Base-by-base conservation (phyloP, 2,329 filamentous ascomycete species). In the Drechmeria coniospora region DNA sequence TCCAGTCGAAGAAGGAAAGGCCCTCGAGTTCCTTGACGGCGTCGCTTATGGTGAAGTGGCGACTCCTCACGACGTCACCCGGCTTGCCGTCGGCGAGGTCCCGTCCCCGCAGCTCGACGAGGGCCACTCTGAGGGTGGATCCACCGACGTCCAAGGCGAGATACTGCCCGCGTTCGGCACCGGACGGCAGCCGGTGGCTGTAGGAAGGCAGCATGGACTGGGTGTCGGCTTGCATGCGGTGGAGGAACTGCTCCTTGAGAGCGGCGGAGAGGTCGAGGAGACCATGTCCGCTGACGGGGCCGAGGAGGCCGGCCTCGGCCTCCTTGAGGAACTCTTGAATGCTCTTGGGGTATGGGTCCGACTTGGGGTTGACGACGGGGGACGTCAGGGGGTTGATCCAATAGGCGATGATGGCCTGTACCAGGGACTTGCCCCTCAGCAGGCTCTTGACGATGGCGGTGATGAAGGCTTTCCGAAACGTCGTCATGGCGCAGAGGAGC, bases 121-220 rank as follows among this genome's bases (percentile, higher is more conserved):
- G 43, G 5, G 70, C 74, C 17, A 79, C 68, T 28, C 74, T 60
- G 34, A 79, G 53, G 8, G 72, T 79, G 21, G 74, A 78, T 2
- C 74, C 74, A 21, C 74, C 74, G n/a, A 79, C 68, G 45, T 79
- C 74, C 21, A 77, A 54, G 14, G 72, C 68, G 29, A 79, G 53
- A 44, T 63, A 77, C 28, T 61, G 63, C 15, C 74, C 74, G 23
- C 43, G 47, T 42, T 78, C 74, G 25, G 55, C 45, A 28, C 74
- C 74, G n/a, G 51, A 60, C 2, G 74, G 74, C 5, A 79, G 55
- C 37, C 68, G 63, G 39, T 74, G 65, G 53, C 66, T 76, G 53
- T 73, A 77, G 9, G 71, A 75, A 2, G 72, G 72, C 13, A 77
- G 57, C 72, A 76, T 77, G 45, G 63, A 73, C 34, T 63, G 57